Evolutionary conservation across 2,329 filamentous ascomycete species (phyloP).

Genomic region (Claviceps sp.): DNA sequence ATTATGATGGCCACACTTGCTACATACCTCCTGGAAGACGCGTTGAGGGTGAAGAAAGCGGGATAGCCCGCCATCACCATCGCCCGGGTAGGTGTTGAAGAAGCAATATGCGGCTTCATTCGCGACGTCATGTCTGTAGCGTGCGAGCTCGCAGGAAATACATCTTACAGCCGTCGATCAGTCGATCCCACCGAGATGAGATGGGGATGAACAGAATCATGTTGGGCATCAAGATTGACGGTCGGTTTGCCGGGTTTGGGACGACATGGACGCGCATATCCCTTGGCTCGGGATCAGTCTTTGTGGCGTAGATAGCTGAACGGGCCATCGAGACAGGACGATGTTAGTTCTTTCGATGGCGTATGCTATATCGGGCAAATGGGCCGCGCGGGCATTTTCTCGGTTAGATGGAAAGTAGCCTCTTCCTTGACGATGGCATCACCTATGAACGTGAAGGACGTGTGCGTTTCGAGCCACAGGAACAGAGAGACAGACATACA

Average conservation of each 20-base stretch:
- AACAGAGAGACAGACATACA: no score
- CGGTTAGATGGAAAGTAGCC: no score
- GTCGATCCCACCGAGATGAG: not conserved
- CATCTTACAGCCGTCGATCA: not conserved
- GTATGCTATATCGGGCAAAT: not conserved
- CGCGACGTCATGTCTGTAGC: not conserved
- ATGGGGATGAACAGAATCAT: not conserved
- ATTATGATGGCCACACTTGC: not conserved
- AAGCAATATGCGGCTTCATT: not conserved
- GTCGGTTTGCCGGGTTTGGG: not conserved
- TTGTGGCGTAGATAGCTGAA: not conserved
- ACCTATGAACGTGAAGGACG: not conserved
- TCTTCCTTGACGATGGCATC: not conserved
- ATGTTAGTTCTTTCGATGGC: not conserved
- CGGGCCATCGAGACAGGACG: not conserved
- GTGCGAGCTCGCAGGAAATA: not conserved
- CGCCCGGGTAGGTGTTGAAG: not conserved
- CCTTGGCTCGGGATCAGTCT: not conserved
- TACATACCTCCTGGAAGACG: not conserved
- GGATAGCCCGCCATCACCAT: not conserved
- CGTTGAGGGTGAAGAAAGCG: not conserved
- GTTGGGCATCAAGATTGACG: conserved; percentile 1
- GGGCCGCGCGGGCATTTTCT: not conserved
- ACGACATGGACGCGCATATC: not conserved
- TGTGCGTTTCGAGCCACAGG: not conserved